phyloP scores from a whole-genome alignment of 2,329 filamentous ascomycete genomes.

The Penicillium brasilianum region DNA sequence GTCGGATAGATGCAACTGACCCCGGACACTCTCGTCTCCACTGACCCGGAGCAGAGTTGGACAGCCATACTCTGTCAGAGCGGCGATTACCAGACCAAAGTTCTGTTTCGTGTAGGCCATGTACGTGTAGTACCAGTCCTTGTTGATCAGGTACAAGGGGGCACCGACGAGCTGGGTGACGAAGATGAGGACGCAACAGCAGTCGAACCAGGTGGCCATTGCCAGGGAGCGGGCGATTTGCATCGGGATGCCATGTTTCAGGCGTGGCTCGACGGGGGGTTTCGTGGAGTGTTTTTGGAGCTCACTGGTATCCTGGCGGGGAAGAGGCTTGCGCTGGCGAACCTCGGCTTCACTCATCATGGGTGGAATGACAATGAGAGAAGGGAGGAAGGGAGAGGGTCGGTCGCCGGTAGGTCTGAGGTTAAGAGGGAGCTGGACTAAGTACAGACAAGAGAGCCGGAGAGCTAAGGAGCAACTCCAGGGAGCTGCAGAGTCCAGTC shows the following conservation, averaged over 20 bases:
- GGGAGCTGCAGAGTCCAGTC: not conserved
- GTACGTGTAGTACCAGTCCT: slow-evolving; percentile 66
- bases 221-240: slow-evolving; percentile 53
- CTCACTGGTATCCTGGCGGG: slow-evolving; percentile 23
- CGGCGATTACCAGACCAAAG: slow-evolving; percentile 66
- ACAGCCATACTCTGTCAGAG: slow-evolving; percentile 66
- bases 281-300: slow-evolving; percentile 27
- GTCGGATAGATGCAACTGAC: slow-evolving; percentile 61
- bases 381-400: not conserved
- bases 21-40: slow-evolving; percentile 64
- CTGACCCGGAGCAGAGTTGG: slow-evolving; percentile 67
- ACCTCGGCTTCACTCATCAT: slow-evolving; percentile 41
- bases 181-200: slow-evolving; percentile 50
- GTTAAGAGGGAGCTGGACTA: not conserved
- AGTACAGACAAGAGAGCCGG: not conserved
- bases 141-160: slow-evolving; percentile 65
- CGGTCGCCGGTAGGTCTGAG: not conserved
- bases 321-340: slow-evolving; percentile 38
- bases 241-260: slow-evolving; percentile 53
- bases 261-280: slow-evolving; percentile 37
- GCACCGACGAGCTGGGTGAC: slow-evolving; percentile 65
- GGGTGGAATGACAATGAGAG: slow-evolving; percentile 3
- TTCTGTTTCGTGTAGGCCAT: slow-evolving; percentile 70
- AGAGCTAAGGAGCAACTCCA: slow-evolving; percentile 3
- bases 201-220: slow-evolving; percentile 52